Evolutionary conservation across 306 rosid species (phyloP).

Genomic region (Casuarina cunninghamiana): DNA sequence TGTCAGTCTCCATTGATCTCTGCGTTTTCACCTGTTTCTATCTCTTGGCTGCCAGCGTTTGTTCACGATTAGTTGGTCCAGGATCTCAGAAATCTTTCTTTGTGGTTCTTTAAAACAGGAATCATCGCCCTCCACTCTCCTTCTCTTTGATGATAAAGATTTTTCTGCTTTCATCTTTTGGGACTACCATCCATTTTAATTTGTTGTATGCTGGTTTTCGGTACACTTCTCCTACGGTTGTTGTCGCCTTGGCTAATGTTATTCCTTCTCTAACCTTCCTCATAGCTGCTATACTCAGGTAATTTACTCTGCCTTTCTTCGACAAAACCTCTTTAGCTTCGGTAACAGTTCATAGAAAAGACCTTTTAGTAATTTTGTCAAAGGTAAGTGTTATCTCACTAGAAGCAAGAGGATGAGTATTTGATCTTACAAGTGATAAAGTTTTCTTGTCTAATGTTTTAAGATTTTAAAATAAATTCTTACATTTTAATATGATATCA

Average conservation of each 20-base stretch:
- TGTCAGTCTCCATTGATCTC: neutral
- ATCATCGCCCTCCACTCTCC: conserved; percentile 28
- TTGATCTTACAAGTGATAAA: no score
- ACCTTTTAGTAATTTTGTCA: neutral
- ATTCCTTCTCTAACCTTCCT: conserved; percentile 38
- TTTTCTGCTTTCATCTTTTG: conserved; percentile 33
- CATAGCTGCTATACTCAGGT: conserved; percentile 33
- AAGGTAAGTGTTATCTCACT: no score
- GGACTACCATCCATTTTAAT: conserved; percentile 39
- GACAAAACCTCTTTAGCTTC: neutral
- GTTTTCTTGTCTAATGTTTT: no score
- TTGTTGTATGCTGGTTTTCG: conserved; percentile 35
- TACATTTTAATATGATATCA: no score
- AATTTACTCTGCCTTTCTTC: neutral
- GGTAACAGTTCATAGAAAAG: neutral
- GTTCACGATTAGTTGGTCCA: neutral
- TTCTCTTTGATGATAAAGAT: conserved; percentile 24
- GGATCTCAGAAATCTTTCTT: neutral
- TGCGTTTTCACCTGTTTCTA: neutral
- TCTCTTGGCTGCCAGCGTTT: neutral
- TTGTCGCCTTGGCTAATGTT: conserved; percentile 36
- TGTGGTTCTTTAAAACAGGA: conserved; percentile 24
- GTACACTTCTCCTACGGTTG: conserved; percentile 37
- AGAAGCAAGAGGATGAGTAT: no score
- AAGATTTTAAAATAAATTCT: no score